Conservation (phyloP, 441 rosid species). For the Pelargonium cotyledonis region DNA sequence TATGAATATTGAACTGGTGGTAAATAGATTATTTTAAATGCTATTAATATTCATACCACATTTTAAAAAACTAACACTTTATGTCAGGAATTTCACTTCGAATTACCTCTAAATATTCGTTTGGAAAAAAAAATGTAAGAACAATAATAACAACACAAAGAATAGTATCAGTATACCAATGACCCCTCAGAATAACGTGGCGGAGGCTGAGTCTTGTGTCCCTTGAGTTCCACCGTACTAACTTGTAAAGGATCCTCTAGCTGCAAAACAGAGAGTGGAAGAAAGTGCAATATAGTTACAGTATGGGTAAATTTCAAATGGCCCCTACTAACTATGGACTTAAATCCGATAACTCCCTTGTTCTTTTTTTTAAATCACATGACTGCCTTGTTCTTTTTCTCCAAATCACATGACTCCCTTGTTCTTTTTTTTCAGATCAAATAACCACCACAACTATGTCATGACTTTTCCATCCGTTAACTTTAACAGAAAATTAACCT, state of each 20-base stretch:
- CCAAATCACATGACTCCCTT: no score
- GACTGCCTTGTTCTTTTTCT: no score
- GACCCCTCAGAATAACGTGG: constrained; percentile 88
- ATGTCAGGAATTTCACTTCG: neutral
- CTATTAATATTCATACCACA: neutral
- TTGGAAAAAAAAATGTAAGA: neutral
- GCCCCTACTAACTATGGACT: no score
- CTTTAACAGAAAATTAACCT: no score
- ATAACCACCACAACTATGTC: no score
- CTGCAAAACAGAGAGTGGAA: constrained; percentile 36
- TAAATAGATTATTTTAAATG: neutral
- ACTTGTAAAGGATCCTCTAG: constrained; percentile 52
- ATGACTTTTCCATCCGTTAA: no score
- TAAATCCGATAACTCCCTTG: no score
- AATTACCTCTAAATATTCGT: neutral
- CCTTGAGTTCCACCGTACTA: constrained; percentile 56
- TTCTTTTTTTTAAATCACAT: no score
- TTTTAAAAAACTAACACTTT: neutral
- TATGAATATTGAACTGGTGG: neutral
- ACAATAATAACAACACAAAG: neutral
- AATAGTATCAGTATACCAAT: constrained; percentile 41
- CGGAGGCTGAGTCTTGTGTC: constrained; percentile 78
- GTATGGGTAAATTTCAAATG: no score
- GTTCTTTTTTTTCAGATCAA: no score
- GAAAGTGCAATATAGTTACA: constrained; percentile 2